Percentiles rank a stretch among this genome's conserved stretches.
Evolutionary conservation across 202 grass and related monocot species (phyloP).

Genomic region (Zizania palustris): DNA sequence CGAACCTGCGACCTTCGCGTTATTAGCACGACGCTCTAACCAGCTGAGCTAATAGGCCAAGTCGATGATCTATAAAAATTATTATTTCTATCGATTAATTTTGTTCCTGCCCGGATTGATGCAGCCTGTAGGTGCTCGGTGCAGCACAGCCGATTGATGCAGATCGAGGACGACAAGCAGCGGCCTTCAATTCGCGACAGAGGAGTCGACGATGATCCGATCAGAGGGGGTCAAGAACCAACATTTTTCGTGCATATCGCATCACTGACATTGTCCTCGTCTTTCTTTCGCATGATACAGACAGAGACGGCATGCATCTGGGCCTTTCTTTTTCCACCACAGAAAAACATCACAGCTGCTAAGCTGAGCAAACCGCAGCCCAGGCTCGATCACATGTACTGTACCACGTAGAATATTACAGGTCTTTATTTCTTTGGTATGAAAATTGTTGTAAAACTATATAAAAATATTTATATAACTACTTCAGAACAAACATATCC

Average conservation of each 20-base stretch:
- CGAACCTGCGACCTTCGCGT: slow-evolving; percentile 76
- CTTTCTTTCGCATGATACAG: neutral
- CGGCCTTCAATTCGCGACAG: too few species aligned
- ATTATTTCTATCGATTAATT: too few species aligned
- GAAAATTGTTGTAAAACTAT: too few species aligned
- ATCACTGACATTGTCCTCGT: neutral
- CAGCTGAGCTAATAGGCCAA: slow-evolving; percentile 98
- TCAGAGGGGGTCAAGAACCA: neutral
- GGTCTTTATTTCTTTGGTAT: too few species aligned
- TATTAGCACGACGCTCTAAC: slow-evolving; percentile 99
- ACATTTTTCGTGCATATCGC: neutral
- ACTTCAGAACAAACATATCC: too few species aligned
- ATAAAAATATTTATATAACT: too few species aligned
- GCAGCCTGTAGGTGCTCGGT: too few species aligned
- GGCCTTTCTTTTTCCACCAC: neutral
- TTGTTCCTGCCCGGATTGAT: too few species aligned
- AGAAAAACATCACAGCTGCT: neutral
- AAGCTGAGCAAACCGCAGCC: neutral
- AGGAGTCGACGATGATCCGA: neutral
- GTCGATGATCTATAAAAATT: too few species aligned
- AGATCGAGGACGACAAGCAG: neutral
- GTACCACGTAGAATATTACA: too few species aligned
- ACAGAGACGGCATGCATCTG: neutral
- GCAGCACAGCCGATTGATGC: too few species aligned
- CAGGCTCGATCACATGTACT: neutral